Evolutionary conservation across 2,329 filamentous ascomycete species (phyloP).

Genomic region (Podosphaera xanthii): DNA sequence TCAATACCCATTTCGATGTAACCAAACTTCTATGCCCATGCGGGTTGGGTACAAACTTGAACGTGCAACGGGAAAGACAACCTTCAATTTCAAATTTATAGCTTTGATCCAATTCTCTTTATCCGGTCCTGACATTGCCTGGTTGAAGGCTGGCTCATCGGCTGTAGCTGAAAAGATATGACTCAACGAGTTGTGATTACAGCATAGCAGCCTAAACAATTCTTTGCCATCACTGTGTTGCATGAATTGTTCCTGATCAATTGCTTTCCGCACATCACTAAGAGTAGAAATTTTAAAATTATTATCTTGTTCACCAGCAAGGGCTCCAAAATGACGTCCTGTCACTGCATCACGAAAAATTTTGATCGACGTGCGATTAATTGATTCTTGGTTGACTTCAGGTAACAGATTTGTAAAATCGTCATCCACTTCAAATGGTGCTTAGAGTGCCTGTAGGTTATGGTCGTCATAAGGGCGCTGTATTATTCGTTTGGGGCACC

Average conservation of each 20-base stretch:
- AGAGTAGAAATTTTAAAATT: neutral
- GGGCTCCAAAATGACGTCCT: neutral
- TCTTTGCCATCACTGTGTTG: neutral
- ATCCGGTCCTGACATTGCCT: neutral
- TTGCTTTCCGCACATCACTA: neutral
- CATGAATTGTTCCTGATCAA: neutral
- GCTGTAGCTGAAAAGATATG: neutral
- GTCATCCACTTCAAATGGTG: neutral
- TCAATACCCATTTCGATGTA: neutral
- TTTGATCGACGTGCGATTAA: neutral
- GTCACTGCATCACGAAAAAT: neutral
- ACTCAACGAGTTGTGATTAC: neutral
- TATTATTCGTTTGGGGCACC: neutral
- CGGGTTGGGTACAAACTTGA: too few species aligned
- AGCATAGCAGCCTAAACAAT: neutral
- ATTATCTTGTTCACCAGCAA: neutral
- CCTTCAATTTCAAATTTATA: too few species aligned
- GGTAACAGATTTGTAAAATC: neutral
- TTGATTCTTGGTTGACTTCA: neutral
- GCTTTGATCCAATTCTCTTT: too few species aligned
- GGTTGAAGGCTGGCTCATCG: neutral
- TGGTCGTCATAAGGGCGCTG: neutral
- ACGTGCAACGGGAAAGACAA: too few species aligned
- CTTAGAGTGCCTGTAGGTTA: neutral
- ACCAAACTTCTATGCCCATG: neutral